A percentile compares a stretch with the other conserved stretches of the same genome.
Conservation (phyloP, 306 rosid species). For the cucumber (Cucumis sativus) region Cucumber_9930_V3 NC_026655.2:28572001-28572500, state of each 20-base stretch:
- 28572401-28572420: too few species aligned
- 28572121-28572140: constrained; percentile 26
- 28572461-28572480: too few species aligned
- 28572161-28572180: constrained; percentile 35
- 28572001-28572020: constrained; percentile 38
- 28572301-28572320: constrained; percentile 1
- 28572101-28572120: constrained; percentile 39
- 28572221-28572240: constrained; percentile 38
- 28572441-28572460: too few species aligned
- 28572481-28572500: too few species aligned
- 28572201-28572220: constrained; percentile 37
- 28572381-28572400: neutral
- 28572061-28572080: constrained; percentile 38
- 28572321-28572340: neutral
- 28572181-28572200: constrained; percentile 47
- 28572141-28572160: constrained; percentile 38
- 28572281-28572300: constrained; percentile 30
- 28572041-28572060: constrained; percentile 21
- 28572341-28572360: neutral
- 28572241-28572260: constrained; percentile 39
- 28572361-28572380: neutral
- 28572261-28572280: constrained; percentile 40
- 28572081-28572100: constrained; percentile 40
- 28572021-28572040: constrained; percentile 27
- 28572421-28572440: too few species aligned